Conservation (phyloP, 2,329 filamentous ascomycete species). For the Curvularia lunata region DNA sequence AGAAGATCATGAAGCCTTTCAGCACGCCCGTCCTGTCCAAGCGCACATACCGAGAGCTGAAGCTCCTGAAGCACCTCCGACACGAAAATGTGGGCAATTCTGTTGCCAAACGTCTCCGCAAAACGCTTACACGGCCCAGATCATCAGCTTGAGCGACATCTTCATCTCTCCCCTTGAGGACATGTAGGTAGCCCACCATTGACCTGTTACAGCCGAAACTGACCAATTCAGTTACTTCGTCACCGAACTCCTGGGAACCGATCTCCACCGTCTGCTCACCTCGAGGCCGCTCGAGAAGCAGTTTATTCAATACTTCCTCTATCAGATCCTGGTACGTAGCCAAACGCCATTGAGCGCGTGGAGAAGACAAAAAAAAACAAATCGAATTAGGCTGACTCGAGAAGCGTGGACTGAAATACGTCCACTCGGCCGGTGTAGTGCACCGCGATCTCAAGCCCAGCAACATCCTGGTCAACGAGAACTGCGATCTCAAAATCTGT, state of each 20-base stretch:
- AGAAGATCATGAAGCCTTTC: slow-evolving; percentile 99
- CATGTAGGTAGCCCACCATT: slow-evolving; percentile 68
- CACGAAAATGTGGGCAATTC: slow-evolving; percentile 82
- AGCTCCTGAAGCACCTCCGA: slow-evolving; percentile 92
- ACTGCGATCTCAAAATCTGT: slow-evolving; percentile 99
- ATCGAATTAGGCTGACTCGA: slow-evolving; percentile 29
- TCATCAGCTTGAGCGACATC: slow-evolving; percentile 98
- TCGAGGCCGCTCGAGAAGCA: slow-evolving; percentile 97
- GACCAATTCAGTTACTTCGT: slow-evolving; percentile 80
- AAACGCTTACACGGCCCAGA: slow-evolving; percentile 54
- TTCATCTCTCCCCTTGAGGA: slow-evolving; percentile 99
- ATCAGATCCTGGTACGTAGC: slow-evolving; percentile 88
- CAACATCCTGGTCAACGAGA: slow-evolving; percentile 99
- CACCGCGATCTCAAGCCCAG: slow-evolving; percentile 97
- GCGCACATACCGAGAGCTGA: slow-evolving; percentile 95
- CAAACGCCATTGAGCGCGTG: neutral
- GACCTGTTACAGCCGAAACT: slow-evolving; percentile 16
- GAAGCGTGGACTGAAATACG: slow-evolving; percentile 96
- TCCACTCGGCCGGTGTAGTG: slow-evolving; percentile 96
- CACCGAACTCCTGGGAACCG: slow-evolving; percentile 94
- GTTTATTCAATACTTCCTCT: slow-evolving; percentile 99
- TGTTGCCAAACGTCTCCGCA: neutral
- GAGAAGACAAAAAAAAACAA: slow-evolving; percentile 67
- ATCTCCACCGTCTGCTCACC: slow-evolving; percentile 92
- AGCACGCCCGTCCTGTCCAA: slow-evolving; percentile 98